Conservation (phyloP, 768 basidiomycete species). For the Lactifluus volemus region DNA sequence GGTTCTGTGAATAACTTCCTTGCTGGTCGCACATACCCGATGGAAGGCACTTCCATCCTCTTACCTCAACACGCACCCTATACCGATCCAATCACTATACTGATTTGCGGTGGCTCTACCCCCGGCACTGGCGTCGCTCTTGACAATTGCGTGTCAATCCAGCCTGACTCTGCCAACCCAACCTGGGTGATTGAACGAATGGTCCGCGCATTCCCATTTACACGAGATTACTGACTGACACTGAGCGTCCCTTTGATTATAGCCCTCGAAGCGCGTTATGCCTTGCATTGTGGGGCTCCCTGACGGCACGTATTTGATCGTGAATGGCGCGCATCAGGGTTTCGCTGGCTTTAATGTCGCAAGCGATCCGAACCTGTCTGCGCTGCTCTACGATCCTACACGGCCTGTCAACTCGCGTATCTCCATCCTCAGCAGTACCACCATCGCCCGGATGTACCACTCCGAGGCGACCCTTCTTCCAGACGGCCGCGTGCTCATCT, state of each 20-base stretch:
- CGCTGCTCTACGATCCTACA: constrained; percentile 62
- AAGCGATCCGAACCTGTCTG: constrained; percentile 50
- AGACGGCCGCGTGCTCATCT: constrained; percentile 66
- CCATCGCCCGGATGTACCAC: constrained; percentile 69
- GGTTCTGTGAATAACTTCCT: constrained; percentile 63
- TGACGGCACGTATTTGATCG: constrained; percentile 66
- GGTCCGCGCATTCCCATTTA: constrained; percentile 42
- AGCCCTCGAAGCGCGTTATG: constrained; percentile 73
- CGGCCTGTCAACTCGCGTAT: constrained; percentile 51
- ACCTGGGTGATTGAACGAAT: constrained; percentile 72
- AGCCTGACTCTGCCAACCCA: constrained; percentile 52
- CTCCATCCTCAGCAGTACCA: constrained; percentile 58
- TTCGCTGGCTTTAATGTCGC: constrained; percentile 69
- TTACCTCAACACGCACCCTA: constrained; percentile 68
- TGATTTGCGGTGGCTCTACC: constrained; percentile 73
- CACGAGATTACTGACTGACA: constrained; percentile 23
- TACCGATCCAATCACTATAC: constrained; percentile 55
- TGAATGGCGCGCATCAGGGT: constrained; percentile 66
- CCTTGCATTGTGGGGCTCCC: constrained; percentile 65
- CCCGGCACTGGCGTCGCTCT: constrained; percentile 35
- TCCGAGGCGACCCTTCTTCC: constrained; percentile 68
- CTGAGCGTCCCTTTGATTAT: background rate
- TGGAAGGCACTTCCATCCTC: constrained; percentile 62
- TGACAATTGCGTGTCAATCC: constrained; percentile 65
- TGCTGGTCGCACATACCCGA: constrained; percentile 71